Evolutionary conservation across 441 rosid genomes (phyloP), one percentile per base, ranked within the genome.

Genomic region (Arabidopsis lyrata): DNA sequence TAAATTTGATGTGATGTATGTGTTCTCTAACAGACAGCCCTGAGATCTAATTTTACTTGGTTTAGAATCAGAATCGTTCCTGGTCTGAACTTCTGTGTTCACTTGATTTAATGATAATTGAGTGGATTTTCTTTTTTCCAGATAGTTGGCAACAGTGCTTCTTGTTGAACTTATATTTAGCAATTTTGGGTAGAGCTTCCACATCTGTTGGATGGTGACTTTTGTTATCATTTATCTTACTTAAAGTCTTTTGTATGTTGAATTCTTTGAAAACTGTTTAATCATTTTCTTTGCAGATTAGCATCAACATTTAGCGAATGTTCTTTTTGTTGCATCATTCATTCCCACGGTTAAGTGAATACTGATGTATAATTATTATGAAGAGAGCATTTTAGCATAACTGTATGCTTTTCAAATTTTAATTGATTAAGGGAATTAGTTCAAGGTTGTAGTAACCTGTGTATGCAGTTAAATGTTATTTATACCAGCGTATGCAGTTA

Each of bases 241-340:
- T 48, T 20, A 18, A 15, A 34, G 29, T 56, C 47, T 54, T 27
- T 29, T 29, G 48, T 16, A 27, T 74, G 44, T 47, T 36, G 24
- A 54, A 63, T 41, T 52, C 29, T 41, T 69, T 52, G 45, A 31
- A 72, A 62, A 63, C 31, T 63, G 27, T 57, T 44, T 62, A 11
- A 53, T 42, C 31, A 54, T 44, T 20, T 73, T 48, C 65, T 55
- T 32, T 35, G 71, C 41, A 64, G 71, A 64, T 64, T 45, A 64
- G 65, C 77, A 48, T 56, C 71, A 35, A 63, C 64, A 13, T 45
- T 72, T 44, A 34, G 44, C 55, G 31, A 32, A 42, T 42, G 48
- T 63, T 72, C 39, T 63, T 63, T 60, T 42, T 72, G 35, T 48
- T 63, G 63, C 56, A 42, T 63, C 55, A 27, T 55, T 48, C 34